Evolutionary conservation across 345 rosid genomes (phyloP).

Genomic region (Atalantia buxifolia): DNA sequence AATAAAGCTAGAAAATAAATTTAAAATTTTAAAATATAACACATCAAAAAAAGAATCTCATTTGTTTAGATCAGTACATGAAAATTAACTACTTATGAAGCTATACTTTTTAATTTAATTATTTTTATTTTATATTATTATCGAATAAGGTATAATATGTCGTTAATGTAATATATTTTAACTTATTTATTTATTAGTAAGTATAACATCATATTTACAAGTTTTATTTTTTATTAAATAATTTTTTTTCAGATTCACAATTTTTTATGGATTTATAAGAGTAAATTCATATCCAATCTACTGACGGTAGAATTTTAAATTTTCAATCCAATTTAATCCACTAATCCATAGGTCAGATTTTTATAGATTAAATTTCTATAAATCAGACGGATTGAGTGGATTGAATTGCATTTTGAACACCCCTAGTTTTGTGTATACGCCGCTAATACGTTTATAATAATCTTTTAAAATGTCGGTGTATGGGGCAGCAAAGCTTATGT

Average conservation of each 20-base stretch:
- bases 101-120: no score
- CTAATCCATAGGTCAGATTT: rapidly evolving
- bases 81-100: no score
- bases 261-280: no score
- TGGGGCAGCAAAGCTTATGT: neutral
- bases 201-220: rapidly evolving
- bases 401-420: rapidly evolving
- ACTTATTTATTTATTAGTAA: no score
- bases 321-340: rapidly evolving
- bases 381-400: rapidly evolving
- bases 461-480: neutral
- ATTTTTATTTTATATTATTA: no score
- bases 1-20: no score
- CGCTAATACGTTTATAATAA: neutral
- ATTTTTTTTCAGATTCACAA: rapidly evolving
- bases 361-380: rapidly evolving
- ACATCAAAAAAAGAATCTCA: no score
- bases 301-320: rapidly evolving
- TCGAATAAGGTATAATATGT: no score
- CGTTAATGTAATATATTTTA: no score
- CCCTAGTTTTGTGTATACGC: rapidly evolving
- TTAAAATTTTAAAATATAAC: no score
- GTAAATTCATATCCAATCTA: rapidly evolving
- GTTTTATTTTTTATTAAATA: no score
- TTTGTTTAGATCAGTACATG: no score